Evolutionary conservation across 257 asterid genomes (phyloP), one percentile per base, ranked within the genome.

Genomic region (Solanum pimpinellifolium): DNA sequence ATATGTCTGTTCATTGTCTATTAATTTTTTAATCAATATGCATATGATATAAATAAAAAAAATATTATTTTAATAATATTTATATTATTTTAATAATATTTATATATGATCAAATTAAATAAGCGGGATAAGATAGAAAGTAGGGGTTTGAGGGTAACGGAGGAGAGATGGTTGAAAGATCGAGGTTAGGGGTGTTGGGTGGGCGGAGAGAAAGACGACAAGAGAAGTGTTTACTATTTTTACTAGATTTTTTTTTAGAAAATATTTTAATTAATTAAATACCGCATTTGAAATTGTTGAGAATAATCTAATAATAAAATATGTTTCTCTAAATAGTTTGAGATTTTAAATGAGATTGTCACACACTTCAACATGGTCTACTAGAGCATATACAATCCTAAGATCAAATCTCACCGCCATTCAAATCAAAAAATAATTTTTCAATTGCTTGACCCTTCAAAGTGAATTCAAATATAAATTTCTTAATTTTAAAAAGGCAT

Each of bases 321-420:
- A 5, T 6, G 2, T 37, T 37, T 6, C 2, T 37, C 7, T 37
- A 37, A 37, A 37, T 0, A 1, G 7, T 5, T 37, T 37, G 1
- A 37, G 7, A 1, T 37, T 37, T 37, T 5, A 37, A 37, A 37
- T 6, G 39, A 37, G 7, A 37, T 37, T 37, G 39, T 37, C 39
- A 37, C 0, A 33, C 7, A 37, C 2, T 37, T 5, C 39, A 37
- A 37, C 7, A 37, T 6, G 1, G 7, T 37, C 0, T 37, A 37
- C 7, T 5, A 5, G 7, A 5, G 39, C 39, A 37, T 1, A 37
- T 37, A 37, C 1, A 1, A 6, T 37, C 0, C 1, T 6, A 0
- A 37, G 39, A 37, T 37, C 39, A 37, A 37, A 37, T 37, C 39
- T 37, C 39, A 37, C 2, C 0, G 39, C 39, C 39, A 37, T 5